Evolutionary conservation across 2,329 filamentous ascomycete genomes (phyloP).

Genomic region (Mycosphaerella sp.): DNA sequence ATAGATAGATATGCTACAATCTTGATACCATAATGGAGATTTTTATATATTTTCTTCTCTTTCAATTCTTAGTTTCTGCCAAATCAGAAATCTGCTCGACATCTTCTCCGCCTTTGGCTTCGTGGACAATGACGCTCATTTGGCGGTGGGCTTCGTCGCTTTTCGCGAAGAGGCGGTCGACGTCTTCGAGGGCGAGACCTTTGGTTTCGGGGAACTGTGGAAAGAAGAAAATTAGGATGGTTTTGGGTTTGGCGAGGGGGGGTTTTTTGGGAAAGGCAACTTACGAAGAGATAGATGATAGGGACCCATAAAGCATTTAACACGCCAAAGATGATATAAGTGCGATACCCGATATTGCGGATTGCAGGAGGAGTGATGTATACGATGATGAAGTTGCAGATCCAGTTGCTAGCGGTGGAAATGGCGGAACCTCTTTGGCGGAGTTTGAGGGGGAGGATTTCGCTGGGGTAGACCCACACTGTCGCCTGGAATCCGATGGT

Average conservation of each 20-base stretch:
- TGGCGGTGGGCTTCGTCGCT: conserved; percentile 21
- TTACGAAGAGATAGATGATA: neutral
- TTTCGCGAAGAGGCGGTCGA: conserved; percentile 58
- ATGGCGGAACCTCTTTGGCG: conserved; percentile 32
- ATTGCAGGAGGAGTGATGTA: conserved; percentile 61
- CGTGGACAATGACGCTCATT: conserved; percentile 16
- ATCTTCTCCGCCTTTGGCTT: conserved; percentile 6
- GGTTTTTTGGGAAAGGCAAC: too few relatives aligned
- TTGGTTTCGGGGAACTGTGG: conserved; percentile 54
- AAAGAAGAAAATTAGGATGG: conserved; percentile 36
- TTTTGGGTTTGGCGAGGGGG: neutral
- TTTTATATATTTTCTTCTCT: too few relatives aligned
- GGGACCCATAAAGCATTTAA: neutral
- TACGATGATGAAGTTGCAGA: conserved; percentile 56
- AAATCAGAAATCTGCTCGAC: conserved; percentile 17
- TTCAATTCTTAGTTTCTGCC: too few relatives aligned
- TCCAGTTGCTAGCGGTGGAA: conserved; percentile 31
- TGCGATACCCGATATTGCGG: conserved; percentile 49
- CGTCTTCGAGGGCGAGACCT: conserved; percentile 55
- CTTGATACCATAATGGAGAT: too few relatives aligned
- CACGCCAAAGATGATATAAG: conserved; percentile 44
- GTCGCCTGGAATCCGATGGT: conserved; percentile 55
- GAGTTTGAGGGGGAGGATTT: conserved; percentile 47
- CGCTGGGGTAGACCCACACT: conserved; percentile 57
- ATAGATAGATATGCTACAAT: too few relatives aligned